Conservation (phyloP, 495 filamentous ascomycete species). For the Xylaria grammica region DNA sequence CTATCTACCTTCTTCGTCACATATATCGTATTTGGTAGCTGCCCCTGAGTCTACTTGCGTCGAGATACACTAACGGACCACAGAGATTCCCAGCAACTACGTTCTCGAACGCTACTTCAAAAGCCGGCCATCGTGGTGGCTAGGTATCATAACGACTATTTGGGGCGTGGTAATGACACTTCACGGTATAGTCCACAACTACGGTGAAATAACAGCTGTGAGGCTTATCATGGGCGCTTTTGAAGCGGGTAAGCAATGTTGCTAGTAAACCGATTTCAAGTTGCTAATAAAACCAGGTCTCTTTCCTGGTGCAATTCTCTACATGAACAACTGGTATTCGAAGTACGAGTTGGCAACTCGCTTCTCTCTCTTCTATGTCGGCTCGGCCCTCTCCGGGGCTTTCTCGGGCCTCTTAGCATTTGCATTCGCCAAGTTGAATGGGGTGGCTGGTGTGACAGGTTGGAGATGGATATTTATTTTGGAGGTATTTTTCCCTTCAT, state of each 20-base stretch:
- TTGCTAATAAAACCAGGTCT: constrained; percentile 26
- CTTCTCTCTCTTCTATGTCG: constrained; percentile 35
- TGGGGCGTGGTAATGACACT: constrained; percentile 46
- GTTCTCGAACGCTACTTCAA: too few species aligned
- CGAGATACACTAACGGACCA: constrained; percentile 30
- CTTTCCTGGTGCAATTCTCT: constrained; percentile 44
- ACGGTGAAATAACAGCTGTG: constrained; percentile 34
- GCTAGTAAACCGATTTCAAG: too few species aligned
- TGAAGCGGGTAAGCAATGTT: constrained; percentile 30
- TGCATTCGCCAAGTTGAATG: constrained; percentile 40
- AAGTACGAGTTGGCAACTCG: constrained; percentile 42
- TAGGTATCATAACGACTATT: constrained; percentile 42
- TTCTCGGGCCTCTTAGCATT: constrained; percentile 42
- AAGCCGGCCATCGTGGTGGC: constrained; percentile 21
- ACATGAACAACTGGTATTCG: constrained; percentile 46
- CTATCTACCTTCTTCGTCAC: constrained; percentile 39
- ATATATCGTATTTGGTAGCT: constrained; percentile 4
- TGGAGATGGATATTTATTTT: constrained; percentile 40
- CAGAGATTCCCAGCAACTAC: constrained; percentile 15
- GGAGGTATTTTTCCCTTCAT: neutral
- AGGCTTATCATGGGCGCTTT: constrained; percentile 44
- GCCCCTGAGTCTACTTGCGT: too few species aligned
- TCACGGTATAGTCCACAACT: constrained; percentile 42
- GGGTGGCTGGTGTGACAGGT: constrained; percentile 35
- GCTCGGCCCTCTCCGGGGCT: constrained; percentile 36